Base-by-base conservation (phyloP, 495 filamentous ascomycete species). In the Neurospora sp. region DNA sequence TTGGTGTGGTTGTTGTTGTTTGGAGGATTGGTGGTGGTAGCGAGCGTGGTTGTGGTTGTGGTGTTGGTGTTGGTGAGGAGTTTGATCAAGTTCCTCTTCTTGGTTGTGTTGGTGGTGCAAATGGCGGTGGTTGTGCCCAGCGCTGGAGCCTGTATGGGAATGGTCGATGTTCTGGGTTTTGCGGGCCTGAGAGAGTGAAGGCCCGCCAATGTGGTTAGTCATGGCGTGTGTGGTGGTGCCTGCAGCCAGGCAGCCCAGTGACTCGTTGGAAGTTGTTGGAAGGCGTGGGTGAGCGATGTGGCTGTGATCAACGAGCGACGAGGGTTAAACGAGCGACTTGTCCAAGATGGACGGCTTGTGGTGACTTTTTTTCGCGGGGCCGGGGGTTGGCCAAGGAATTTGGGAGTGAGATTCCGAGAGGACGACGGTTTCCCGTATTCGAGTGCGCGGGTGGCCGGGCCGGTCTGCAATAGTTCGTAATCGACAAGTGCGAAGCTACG, bases 151-250 rank as follows among this genome's bases (percentile, higher is more conserved):
- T 41, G 71, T 40, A 35, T 66, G 53, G 53, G 53, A 66, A 66
- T 66, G 75, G 73, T 66, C 27, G 53, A 35, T 16, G 12, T 66
- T 66, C 27, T 35, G 27, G 27, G 76, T 75, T 59, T 70, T 76
- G 75, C 82, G 84, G 84, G 83, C 78, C 84, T 86, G 84, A 86
- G 81, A 75, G 84, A 86, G 84, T 85, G 84, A 85, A 85, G 84
- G 79, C 83, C 84, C 83, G 79, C 77, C 79, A 76, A 78, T 80
- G 78, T 79, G 79, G 80, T 83, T 84, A 80, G 84, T 84, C 84
- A 86, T 86, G 74, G 82, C 79, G 83, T 71, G 75, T 76, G 81
- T 80, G 79, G 77, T 78, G 80, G 78, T 66, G 53, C 53, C 53
- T 66, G 53, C 53, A 78, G 80, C 76, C 27, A 66, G 53, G 53